A percentile compares a stretch with the other conserved stretches of the same genome.
Conservation (phyloP, 2,329 filamentous ascomycete genomes). For the Pestalotiopsis sp. region DNA sequence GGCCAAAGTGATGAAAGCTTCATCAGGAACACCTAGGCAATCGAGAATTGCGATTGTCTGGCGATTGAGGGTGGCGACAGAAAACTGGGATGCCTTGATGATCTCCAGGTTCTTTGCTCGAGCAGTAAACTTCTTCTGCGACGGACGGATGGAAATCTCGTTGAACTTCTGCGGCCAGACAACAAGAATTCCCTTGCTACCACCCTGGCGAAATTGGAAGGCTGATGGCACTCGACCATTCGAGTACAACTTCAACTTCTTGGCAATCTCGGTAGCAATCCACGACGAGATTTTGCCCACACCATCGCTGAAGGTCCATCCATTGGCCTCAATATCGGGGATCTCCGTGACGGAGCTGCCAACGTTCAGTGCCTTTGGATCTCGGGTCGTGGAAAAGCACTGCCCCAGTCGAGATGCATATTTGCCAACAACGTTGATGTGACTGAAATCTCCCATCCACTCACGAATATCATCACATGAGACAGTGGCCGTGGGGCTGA, state of each 20-base stretch:
- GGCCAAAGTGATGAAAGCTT: conserved; percentile 70
- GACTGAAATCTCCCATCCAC: conserved; percentile 85
- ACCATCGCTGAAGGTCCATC: conserved; percentile 83
- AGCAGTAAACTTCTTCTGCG: conserved; percentile 85
- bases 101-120: conserved; percentile 78
- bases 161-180: conserved; percentile 69
- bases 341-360: conserved; percentile 62
- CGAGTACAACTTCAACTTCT: conserved; percentile 66
- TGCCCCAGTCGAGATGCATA: conserved; percentile 88
- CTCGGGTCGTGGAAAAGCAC: conserved; percentile 91
- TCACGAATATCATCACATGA: conserved; percentile 76
- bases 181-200: conserved; percentile 86
- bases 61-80: conserved; percentile 81
- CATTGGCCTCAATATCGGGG: conserved; percentile 70
- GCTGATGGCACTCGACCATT: conserved; percentile 70
- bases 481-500: conserved; percentile 69
- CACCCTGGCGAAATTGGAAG: conserved; percentile 90
- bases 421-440: conserved; percentile 85
- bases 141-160: conserved; percentile 78
- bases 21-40: conserved; percentile 70
- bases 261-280: conserved; percentile 72
- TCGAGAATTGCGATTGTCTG: conserved; percentile 89
- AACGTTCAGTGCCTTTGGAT: conserved; percentile 66
- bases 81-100: conserved; percentile 76
- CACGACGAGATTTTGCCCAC: conserved; percentile 89